Evolutionary conservation across 495 filamentous ascomycete genomes (phyloP).

Genomic region (Aspergillus sparsus): DNA sequence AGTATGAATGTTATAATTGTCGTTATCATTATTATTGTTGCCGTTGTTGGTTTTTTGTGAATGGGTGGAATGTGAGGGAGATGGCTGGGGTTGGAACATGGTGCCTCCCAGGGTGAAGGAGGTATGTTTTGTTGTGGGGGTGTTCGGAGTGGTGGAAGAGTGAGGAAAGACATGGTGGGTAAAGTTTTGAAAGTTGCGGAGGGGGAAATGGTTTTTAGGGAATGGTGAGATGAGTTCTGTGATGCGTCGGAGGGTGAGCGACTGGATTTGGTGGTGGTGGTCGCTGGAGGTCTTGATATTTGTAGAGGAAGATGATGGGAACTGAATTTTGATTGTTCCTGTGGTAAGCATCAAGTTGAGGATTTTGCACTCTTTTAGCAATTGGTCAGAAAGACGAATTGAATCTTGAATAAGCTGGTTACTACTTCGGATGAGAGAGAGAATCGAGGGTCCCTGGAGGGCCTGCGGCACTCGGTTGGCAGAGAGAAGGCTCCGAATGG

Average conservation of each 20-base stretch:
- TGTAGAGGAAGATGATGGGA: conserved; percentile 25
- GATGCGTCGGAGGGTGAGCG: conserved; percentile 43
- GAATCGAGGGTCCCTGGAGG: conserved; percentile 63
- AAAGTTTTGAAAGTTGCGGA: conserved; percentile 37
- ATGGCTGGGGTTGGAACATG: conserved; percentile 50
- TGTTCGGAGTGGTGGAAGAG: conserved; percentile 14
- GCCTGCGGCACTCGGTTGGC: conserved; percentile 65
- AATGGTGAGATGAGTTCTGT: conserved; percentile 47
- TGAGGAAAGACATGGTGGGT: conserved; percentile 29
- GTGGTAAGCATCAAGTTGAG: conserved; percentile 38
- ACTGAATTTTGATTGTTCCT: conserved; percentile 42
- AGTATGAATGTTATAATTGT: not conserved
- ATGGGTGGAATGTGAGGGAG: conserved; percentile 25
- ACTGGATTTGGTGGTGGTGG: conserved; percentile 30
- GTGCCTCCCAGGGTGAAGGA: conserved; percentile 57
- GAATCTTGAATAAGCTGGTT: conserved; percentile 29
- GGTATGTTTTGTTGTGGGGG: conserved; percentile 35
- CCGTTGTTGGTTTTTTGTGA: not conserved
- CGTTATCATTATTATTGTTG: conserved; percentile 7
- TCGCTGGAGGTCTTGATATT: conserved; percentile 12
- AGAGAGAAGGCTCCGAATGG: conserved; percentile 66
- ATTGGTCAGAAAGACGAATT: conserved; percentile 36
- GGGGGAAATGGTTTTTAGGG: conserved; percentile 38
- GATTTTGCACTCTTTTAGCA: conserved; percentile 41
- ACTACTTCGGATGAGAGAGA: conserved; percentile 51